Evolutionary conservation across 305 asterid genomes (phyloP).

Genomic region (Andrographis paniculata): DNA sequence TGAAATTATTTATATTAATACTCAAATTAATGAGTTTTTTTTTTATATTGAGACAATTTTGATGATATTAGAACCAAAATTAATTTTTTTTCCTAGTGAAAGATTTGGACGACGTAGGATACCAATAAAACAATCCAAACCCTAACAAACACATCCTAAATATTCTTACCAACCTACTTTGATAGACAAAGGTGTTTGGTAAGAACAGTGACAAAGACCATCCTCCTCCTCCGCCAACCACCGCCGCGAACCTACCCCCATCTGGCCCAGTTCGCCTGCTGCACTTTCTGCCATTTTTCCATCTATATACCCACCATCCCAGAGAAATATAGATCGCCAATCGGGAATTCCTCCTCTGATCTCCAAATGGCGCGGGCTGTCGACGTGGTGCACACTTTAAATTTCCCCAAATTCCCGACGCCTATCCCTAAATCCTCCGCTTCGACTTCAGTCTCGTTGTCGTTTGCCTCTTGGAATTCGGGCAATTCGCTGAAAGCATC

Average conservation of each 20-base stretch:
- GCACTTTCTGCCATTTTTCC: not conserved
- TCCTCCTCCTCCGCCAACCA: not conserved
- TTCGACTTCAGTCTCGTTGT: constrained; percentile 37
- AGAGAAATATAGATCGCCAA: too few relatives aligned
- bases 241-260: not conserved
- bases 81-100: too few relatives aligned
- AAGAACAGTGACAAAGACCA: not conserved
- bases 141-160: not conserved
- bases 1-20: too few relatives aligned
- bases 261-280: not conserved
- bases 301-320: not conserved
- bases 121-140: too few relatives aligned
- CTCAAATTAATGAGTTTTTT: too few relatives aligned
- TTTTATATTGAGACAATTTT: too few relatives aligned
- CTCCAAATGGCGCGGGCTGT: not conserved
- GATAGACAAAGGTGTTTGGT: not conserved
- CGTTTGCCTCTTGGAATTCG: constrained; percentile 40
- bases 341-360: not conserved
- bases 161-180: not conserved
- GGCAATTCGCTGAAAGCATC: constrained; percentile 28
- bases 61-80: too few relatives aligned
- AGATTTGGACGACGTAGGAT: too few relatives aligned
- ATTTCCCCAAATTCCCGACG: constrained; percentile 37
- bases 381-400: constrained; percentile 52
- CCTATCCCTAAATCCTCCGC: constrained; percentile 25